Evolutionary conservation across 1,284 basidiomycete species (phyloP), one percentile per base, ranked within the genome.

Genomic region (Mycena sp.): DNA sequence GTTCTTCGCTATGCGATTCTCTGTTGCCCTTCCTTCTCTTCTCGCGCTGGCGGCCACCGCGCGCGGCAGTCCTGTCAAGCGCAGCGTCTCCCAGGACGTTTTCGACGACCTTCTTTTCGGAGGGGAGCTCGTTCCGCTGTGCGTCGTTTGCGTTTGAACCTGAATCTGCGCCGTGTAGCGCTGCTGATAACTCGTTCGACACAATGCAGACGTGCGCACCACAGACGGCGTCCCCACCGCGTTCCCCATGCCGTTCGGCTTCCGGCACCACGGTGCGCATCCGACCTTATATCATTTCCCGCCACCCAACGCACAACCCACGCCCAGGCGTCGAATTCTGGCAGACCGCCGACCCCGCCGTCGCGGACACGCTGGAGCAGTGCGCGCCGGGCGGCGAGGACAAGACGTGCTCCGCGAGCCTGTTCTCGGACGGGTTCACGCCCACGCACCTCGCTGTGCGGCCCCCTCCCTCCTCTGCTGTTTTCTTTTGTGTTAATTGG

Each of bases 51-150:
- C n/a, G n/a, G n/a, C n/a, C n/a, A n/a, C n/a, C n/a, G n/a, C n/a
- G n/a, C n/a, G n/a, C n/a, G n/a, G n/a, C n/a, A n/a, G n/a, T n/a
- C n/a, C n/a, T n/a, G n/a, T n/a, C n/a, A n/a, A n/a, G n/a, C n/a
- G n/a, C n/a, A n/a, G n/a, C n/a, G n/a, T n/a, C n/a, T n/a, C n/a
- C n/a, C n/a, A n/a, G n/a, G 68, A 51, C 21, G 46, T 67, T 17
- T 74, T 69, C 62, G 66, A 72, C 43, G 71, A 73, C 17, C 32
- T 50, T 16, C 19, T 50, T 1, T 23, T 37, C 77, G 6, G 55
- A 60, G 28, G 56, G 71, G 29, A 72, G 75, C 40, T 77, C 78
- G 11, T 80, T 75, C 67, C 63, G 76, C 48, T 71, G 73, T 77
- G 32, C 40, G 30, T 35, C 29, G 25, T 29, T n/a, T n/a, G n/a